phyloP scores from a whole-genome alignment of 805 yeast genomes.

The Barnettozyma californica region DNA sequence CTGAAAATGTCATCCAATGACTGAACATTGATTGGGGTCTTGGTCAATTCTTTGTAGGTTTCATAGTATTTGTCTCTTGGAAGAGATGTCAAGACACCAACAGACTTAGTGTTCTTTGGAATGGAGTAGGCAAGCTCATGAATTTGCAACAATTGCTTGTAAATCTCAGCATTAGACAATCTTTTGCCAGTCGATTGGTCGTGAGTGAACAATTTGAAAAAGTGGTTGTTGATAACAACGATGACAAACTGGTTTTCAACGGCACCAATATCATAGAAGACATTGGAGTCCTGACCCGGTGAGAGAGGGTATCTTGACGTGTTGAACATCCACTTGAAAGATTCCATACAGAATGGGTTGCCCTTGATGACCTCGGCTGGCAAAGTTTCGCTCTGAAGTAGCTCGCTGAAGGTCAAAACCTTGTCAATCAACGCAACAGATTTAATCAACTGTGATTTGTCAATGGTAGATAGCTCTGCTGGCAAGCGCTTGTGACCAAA shows the following conservation, averaged over 20 bases:
- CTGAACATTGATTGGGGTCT: constrained; percentile 55
- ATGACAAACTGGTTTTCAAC: constrained; percentile 57
- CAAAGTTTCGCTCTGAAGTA: constrained; percentile 64
- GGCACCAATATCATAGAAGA: constrained; percentile 37
- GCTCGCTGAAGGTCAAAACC: constrained; percentile 59
- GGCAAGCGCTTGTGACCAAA: constrained; percentile 70
- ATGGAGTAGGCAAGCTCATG: constrained; percentile 30
- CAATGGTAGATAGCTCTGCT: constrained; percentile 37
- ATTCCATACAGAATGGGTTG: constrained; percentile 90
- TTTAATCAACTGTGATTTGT: constrained; percentile 60
- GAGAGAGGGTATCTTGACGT: constrained; percentile 74
- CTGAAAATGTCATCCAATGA: constrained; percentile 66
- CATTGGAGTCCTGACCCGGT: constrained; percentile 56
- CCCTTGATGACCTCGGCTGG: constrained; percentile 76
- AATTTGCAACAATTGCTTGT: constrained; percentile 55
- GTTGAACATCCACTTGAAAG: constrained; percentile 87
- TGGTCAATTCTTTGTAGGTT: constrained; percentile 50
- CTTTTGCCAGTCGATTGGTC: constrained; percentile 34
- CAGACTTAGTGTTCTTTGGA: constrained; percentile 26
- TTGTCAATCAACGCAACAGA: constrained; percentile 71
- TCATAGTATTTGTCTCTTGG: constrained; percentile 80
- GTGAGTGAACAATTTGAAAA: constrained; percentile 71
- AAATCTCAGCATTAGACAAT: constrained; percentile 43
- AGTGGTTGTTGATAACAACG: constrained; percentile 70
- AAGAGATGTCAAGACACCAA: constrained; percentile 78